Evolutionary conservation across 108 stramenopile genomes (phyloP).

Genomic region (Cyclotella baltica): DNA sequence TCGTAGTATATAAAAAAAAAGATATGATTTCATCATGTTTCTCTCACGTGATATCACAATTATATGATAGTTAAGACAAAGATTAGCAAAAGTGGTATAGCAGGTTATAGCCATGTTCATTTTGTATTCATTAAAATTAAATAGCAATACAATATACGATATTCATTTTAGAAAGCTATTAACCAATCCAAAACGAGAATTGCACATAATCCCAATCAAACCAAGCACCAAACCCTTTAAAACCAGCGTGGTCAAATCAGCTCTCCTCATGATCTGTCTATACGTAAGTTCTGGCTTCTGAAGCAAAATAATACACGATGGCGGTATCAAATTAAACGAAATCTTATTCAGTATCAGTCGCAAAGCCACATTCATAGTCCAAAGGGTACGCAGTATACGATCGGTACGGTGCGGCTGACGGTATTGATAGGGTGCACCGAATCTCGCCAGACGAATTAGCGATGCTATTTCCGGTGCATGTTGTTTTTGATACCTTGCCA

Average conservation of each 20-base stretch:
- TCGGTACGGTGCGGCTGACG: slow-evolving; percentile 59
- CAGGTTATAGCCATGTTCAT: too few species aligned
- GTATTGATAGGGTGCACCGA: slow-evolving; percentile 76
- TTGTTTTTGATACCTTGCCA: slow-evolving; percentile 41
- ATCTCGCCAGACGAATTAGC: slow-evolving; percentile 65
- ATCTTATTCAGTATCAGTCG: slow-evolving; percentile 65
- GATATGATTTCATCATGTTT: too few species aligned
- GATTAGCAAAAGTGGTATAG: too few species aligned
- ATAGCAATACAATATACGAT: too few species aligned
- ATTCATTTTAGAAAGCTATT: not conserved
- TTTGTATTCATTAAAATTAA: too few species aligned
- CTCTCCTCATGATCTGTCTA: slow-evolving; percentile 60
- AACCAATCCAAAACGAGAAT: not conserved
- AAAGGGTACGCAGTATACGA: slow-evolving; percentile 47
- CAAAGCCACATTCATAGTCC: slow-evolving; percentile 61
- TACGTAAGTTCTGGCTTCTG: slow-evolving; percentile 49
- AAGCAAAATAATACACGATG: slow-evolving; percentile 44
- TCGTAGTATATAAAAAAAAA: too few species aligned
- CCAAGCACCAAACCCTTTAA: slow-evolving; percentile 10
- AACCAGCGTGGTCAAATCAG: slow-evolving; percentile 44
- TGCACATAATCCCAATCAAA: not conserved
- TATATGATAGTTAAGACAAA: too few species aligned
- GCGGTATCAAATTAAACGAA: slow-evolving; percentile 48
- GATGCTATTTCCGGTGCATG: slow-evolving; percentile 48
- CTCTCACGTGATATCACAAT: too few species aligned